Evolutionary conservation across 768 basidiomycete genomes (phyloP).

Genomic region (Melanogaster broomeanus): DNA sequence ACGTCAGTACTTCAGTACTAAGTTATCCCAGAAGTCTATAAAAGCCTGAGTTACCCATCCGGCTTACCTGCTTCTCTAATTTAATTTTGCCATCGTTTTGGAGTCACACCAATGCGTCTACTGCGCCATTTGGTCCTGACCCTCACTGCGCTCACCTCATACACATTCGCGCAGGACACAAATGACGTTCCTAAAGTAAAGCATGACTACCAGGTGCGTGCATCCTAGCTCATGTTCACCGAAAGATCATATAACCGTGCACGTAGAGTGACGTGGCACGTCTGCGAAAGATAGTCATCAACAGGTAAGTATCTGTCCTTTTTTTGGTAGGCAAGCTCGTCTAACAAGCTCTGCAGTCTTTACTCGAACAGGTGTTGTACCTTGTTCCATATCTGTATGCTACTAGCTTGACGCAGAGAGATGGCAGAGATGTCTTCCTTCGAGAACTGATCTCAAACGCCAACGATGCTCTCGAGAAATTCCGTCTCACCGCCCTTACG

Average conservation of each 20-base stretch:
- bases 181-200: constrained; percentile 49
- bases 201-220: constrained; percentile 69
- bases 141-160: constrained; percentile 45
- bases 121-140: constrained; percentile 51
- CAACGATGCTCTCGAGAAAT: constrained; percentile 96
- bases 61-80: neutral
- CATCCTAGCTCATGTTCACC: neutral
- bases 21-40: no score
- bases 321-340: neutral
- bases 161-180: constrained; percentile 51
- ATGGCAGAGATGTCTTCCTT: constrained; percentile 72
- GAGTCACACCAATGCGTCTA: constrained; percentile 53
- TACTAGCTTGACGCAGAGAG: constrained; percentile 3
- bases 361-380: constrained; percentile 72
- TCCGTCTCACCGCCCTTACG: constrained; percentile 81
- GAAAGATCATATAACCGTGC: neutral
- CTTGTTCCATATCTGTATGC: neutral
- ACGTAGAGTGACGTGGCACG: constrained; percentile 89
- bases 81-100: neutral
- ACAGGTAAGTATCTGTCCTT: constrained; percentile 54
- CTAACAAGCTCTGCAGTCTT: constrained; percentile 49
- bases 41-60: no score
- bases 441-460: constrained; percentile 93
- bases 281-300: constrained; percentile 90
- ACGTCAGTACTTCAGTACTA: no score